These are phyloP conservation scores for Reutealis trisperma DNA, from an alignment of 345 rosid species.

Conservation along the genomic window DNA sequence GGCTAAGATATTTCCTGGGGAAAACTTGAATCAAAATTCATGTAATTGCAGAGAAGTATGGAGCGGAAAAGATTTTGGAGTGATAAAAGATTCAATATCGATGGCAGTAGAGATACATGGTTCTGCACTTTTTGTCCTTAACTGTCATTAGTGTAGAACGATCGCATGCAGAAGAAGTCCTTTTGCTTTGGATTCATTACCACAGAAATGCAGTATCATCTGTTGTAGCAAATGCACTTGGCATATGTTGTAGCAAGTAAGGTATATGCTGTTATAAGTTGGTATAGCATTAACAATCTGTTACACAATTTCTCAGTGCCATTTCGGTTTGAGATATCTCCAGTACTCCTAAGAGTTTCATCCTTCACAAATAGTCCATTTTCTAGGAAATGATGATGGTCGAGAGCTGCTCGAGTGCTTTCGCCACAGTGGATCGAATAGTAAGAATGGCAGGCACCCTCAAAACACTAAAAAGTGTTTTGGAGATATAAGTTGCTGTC, in stretches of 20 bases:
- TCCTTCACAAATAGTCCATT: no score
- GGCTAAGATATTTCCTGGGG: conserved; percentile 43
- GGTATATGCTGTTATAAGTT: not conserved
- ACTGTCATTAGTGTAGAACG: conserved; percentile 35
- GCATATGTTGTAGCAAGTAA: not conserved
- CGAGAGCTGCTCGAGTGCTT: no score
- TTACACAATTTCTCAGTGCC: not conserved
- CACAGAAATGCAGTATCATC: not conserved
- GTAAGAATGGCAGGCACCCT: no score
- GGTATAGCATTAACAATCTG: not conserved
- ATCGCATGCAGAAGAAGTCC: not conserved
- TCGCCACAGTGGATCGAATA: no score
- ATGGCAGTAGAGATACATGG: conserved; percentile 53
- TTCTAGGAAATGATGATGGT: no score
- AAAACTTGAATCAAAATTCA: conserved; percentile 36
- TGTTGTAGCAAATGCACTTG: not conserved
- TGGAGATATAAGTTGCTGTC: no score
- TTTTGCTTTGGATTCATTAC: not conserved
- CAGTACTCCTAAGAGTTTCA: no score
- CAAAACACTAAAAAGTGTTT: no score
- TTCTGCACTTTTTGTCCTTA: conserved; percentile 58
- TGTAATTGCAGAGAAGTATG: conserved; percentile 64
- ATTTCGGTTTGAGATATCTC: no score
- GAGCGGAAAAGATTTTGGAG: conserved; percentile 47
- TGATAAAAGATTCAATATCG: conserved; percentile 33